Percentiles rank a stretch among this genome's conserved stretches.
These are phyloP conservation scores for Hyaloscypha bicolor DNA, from an alignment of 495 filamentous ascomycete genomes.

Conservation along the genomic window DNA sequence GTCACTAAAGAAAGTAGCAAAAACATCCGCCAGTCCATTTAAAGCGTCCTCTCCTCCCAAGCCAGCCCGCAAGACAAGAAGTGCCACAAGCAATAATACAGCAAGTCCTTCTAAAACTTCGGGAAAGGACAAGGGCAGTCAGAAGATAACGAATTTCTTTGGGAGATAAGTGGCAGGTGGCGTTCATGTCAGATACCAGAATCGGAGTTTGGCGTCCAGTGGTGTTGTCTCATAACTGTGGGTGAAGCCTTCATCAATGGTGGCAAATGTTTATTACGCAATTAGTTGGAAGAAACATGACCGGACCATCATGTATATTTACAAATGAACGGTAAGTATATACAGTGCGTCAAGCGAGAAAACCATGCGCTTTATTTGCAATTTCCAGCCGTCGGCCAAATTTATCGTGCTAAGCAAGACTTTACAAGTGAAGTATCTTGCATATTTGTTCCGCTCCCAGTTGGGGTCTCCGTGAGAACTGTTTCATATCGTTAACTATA, in stretches of 20 bases:
- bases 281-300: neutral
- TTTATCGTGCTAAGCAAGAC: conserved; percentile 34
- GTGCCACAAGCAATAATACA: conserved; percentile 49
- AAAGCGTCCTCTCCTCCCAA: conserved; percentile 23
- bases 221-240: neutral
- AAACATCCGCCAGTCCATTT: conserved; percentile 27
- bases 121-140: conserved; percentile 55
- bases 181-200: neutral
- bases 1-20: conserved; percentile 49
- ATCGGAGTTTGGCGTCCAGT: neutral
- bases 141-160: conserved; percentile 88
- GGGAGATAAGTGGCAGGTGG: conserved; percentile 47
- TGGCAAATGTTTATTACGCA: neutral
- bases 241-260: neutral
- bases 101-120: conserved; percentile 48
- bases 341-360: conserved; percentile 1
- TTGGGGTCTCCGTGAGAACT: conserved; percentile 47
- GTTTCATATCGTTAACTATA: conserved; percentile 25
- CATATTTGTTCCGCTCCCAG: conserved; percentile 38
- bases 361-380: neutral
- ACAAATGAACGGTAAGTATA: neutral
- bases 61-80: conserved; percentile 39
- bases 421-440: conserved; percentile 45
- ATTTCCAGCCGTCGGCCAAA: neutral
- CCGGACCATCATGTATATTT: neutral